Conservation (phyloP, 73 alveolate genomes). For the Paramecium octaurelia region DNA sequence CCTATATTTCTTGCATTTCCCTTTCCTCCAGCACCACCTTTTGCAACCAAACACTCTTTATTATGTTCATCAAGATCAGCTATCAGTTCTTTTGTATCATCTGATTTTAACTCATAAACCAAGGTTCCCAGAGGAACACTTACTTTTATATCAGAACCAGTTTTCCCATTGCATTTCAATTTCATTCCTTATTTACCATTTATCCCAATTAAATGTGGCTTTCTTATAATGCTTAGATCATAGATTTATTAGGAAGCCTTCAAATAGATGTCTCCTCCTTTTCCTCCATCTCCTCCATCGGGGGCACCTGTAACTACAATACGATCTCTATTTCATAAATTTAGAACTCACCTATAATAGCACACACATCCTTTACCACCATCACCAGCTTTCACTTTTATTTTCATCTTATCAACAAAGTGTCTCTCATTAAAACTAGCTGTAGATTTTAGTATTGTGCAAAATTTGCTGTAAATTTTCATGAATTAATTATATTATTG, state of each 20-base stretch:
- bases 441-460: not conserved
- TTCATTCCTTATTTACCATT: slow-evolving; percentile 77
- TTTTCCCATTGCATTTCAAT: slow-evolving; percentile 69
- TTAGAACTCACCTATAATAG: slow-evolving; percentile 15
- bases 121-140: slow-evolving; percentile 86
- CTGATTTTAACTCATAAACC: slow-evolving; percentile 66
- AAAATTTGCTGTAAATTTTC: not conserved
- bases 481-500: not conserved
- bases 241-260: slow-evolving; percentile 52
- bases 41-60: slow-evolving; percentile 65
- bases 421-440: slow-evolving; percentile 56
- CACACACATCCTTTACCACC: slow-evolving; percentile 87
- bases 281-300: slow-evolving; percentile 91
- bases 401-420: slow-evolving; percentile 67
- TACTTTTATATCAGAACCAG: slow-evolving; percentile 69
- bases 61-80: slow-evolving; percentile 69
- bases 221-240: slow-evolving; percentile 65
- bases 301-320: slow-evolving; percentile 68
- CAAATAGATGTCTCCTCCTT: slow-evolving; percentile 82
- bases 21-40: slow-evolving; percentile 84
- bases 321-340: slow-evolving; percentile 45
- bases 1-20: slow-evolving; percentile 59
- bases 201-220: slow-evolving; percentile 75
- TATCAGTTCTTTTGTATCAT: slow-evolving; percentile 51
- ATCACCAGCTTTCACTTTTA: slow-evolving; percentile 79